Percentiles rank a stretch among this genome's conserved stretches.
phyloP scores from a whole-genome alignment of 495 filamentous ascomycete species.

The Cladorrhinum samala region DNA sequence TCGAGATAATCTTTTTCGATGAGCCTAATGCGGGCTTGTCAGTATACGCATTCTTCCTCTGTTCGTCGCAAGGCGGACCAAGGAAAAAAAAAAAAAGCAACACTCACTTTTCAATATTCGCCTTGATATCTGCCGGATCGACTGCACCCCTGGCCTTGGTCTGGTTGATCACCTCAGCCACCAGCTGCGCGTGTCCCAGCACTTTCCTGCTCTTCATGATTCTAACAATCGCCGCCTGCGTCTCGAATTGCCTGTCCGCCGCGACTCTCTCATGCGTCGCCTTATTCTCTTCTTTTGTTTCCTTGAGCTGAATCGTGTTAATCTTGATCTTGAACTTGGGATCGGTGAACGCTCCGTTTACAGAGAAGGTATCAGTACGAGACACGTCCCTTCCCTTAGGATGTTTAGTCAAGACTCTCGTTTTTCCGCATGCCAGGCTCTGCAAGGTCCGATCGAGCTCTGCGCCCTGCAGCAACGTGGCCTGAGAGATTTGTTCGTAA shows the following conservation, averaged over 20 bases:
- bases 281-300: conserved; percentile 82
- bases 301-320: conserved; percentile 95
- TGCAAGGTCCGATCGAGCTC: conserved; percentile 89
- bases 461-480: conserved; percentile 57
- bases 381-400: conserved; percentile 80
- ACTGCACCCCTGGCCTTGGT: conserved; percentile 79
- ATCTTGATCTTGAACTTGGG: conserved; percentile 92
- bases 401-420: conserved; percentile 77
- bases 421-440: conserved; percentile 84
- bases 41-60: no score
- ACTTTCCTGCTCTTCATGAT: conserved; percentile 94
- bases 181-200: conserved; percentile 75
- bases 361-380: conserved; percentile 67
- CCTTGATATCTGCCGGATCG: conserved; percentile 82
- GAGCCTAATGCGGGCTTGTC: conserved; percentile 44
- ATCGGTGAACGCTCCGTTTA: conserved; percentile 71
- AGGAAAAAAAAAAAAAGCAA: background rate
- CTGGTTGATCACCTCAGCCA: conserved; percentile 80
- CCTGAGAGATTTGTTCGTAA: conserved; percentile 63
- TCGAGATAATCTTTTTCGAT: conserved; percentile 98
- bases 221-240: conserved; percentile 91
- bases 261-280: conserved; percentile 85
- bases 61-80: background rate
- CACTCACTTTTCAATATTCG: conserved; percentile 88
- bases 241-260: conserved; percentile 88